Evolutionary conservation across 192 early-diverging fungal species (phyloP), one percentile per base, ranked within the genome.

Genomic region (Pilaira anomala): DNA sequence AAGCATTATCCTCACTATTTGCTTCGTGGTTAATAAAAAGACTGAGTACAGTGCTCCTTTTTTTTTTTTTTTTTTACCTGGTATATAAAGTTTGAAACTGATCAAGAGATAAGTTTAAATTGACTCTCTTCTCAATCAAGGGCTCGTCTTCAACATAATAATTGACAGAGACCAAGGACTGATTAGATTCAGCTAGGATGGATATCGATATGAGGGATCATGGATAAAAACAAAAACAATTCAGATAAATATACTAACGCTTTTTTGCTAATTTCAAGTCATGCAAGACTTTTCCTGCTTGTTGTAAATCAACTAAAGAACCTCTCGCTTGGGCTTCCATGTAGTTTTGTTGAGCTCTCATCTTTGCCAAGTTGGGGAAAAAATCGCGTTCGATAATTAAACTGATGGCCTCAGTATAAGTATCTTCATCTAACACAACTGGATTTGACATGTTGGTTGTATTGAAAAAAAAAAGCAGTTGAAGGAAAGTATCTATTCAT

Each of bases 311-410:
- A 9, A 64, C 46, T 18, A 65, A 54, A 53, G 78, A 75, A 28
- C 73, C 81, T 11, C 24, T 65, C 45, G 77, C 68, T 25, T 82
- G 69, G 7, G 87, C 88, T 11, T 82, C 77, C 42, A 85, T 64
- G 39, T 83, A 85, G 22, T 77, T 77, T 30, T 77, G 77, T 50
- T 87, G 79, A 22, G 80, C 52, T 61, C 78, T 76, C n/a, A 85
- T 67, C 39, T 80, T 82, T 42, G 83, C 77, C 18, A 92, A 73
- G 49, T 86, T 71, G 4, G 92, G 92, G 52, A 90, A 94, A 61
- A 90, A 94, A 66, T 94, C 92, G 9, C 91, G 69, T 60, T 92
- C 80, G 64, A 94, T 92, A 57, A 94, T 92, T 39, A 82, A 76
- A 50, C 82, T 83, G 33, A 94, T 77, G 11, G 83, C 83, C 5